Evolutionary conservation across 2,329 filamentous ascomycete species (phyloP).

Genomic region (Alternaria arborescens): DNA sequence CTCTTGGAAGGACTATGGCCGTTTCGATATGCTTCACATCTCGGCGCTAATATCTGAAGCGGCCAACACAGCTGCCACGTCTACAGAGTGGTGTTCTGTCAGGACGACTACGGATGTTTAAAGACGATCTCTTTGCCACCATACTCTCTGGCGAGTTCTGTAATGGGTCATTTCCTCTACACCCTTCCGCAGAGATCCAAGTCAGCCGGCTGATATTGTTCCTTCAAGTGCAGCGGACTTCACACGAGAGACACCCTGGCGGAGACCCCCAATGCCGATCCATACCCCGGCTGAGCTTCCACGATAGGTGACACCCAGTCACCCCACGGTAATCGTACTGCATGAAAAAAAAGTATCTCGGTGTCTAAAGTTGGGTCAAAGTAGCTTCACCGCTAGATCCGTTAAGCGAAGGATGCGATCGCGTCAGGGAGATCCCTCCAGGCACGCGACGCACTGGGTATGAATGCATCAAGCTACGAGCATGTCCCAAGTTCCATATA

Average conservation of each 20-base stretch:
- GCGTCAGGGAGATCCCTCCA: slow-evolving; percentile 31
- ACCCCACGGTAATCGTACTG: slow-evolving; percentile 11
- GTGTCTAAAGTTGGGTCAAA: slow-evolving; percentile 10
- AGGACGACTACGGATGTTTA: slow-evolving; percentile 17
- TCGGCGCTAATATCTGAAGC: slow-evolving; percentile 12
- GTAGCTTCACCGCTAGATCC: slow-evolving; percentile 25
- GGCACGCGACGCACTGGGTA: slow-evolving; percentile 22
- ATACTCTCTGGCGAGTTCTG: slow-evolving; percentile 7
- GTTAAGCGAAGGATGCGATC: slow-evolving; percentile 18
- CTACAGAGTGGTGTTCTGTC: slow-evolving; percentile 12
- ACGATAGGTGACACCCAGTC: slow-evolving; percentile 10
- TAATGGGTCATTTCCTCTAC: slow-evolving; percentile 9
- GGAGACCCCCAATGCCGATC: slow-evolving; percentile 24
- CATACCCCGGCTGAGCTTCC: slow-evolving; percentile 15
- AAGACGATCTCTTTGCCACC: slow-evolving; percentile 43
- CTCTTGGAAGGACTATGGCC: slow-evolving; percentile 8
- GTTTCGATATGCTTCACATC: slow-evolving; percentile 16
- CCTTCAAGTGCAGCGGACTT: slow-evolving; percentile 7
- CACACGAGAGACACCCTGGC: slow-evolving; percentile 20
- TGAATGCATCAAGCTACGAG: slow-evolving; percentile 21
- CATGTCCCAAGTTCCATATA: slow-evolving; percentile 9
- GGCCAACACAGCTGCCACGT: slow-evolving; percentile 35
- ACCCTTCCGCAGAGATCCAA: slow-evolving; percentile 7
- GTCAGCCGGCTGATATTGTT: slow-evolving; percentile 6
- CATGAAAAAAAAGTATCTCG: slow-evolving; percentile 15